Percentiles rank a stretch among this genome's conserved stretches.
These are phyloP conservation scores for Trichosanthes cucumerina DNA, from an alignment of 306 rosid species.

Conservation along the genomic window DNA sequence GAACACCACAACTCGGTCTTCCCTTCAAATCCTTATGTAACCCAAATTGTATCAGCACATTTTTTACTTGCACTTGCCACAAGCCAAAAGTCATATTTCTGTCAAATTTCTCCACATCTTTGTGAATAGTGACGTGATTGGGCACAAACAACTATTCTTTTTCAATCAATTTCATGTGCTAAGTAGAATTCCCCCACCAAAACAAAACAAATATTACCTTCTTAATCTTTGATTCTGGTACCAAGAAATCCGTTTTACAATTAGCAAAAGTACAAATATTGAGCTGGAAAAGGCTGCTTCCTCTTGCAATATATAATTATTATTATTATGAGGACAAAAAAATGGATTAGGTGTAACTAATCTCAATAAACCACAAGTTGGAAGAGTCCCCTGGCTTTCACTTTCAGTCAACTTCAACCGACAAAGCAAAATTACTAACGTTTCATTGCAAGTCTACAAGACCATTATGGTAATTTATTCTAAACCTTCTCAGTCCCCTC, in stretches of 20 bases:
- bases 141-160: neutral
- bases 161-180: neutral
- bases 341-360: constrained; percentile 9
- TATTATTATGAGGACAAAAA: neutral
- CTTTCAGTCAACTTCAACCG: constrained; percentile 7
- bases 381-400: neutral
- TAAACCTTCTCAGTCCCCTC: neutral
- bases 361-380: neutral
- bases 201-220: neutral
- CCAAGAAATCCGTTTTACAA: constrained; percentile 14
- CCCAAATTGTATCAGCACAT: too few relatives aligned
- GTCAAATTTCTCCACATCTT: too few relatives aligned
- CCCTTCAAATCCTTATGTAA: too few relatives aligned
- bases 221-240: neutral
- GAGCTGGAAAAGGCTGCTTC: constrained; percentile 21
- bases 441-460: neutral
- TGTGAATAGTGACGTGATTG: neutral
- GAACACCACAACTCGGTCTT: too few relatives aligned
- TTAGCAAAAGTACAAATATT: constrained; percentile 13
- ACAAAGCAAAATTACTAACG: neutral
- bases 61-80: too few relatives aligned
- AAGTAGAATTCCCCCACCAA: neutral
- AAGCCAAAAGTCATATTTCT: too few relatives aligned
- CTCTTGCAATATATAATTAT: neutral
- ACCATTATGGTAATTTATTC: neutral